A percentile compares a stretch with the other conserved stretches of the same genome.
phyloP scores from a whole-genome alignment of 257 asterid genomes.

The Buddleja alternifolia region DNA sequence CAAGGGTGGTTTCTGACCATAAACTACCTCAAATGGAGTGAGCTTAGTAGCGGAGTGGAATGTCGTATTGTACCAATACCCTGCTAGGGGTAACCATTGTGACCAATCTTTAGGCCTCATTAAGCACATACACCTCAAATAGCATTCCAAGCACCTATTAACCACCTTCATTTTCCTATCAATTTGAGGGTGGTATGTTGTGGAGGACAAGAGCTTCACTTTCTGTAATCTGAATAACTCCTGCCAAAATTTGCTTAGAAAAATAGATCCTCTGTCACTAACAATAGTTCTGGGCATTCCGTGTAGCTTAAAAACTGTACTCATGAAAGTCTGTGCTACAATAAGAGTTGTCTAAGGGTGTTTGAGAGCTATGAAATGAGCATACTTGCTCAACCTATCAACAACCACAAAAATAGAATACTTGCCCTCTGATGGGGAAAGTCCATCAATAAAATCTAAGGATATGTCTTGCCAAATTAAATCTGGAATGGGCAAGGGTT shows the following conservation, averaged over 20 bases:
- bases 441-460: background rate
- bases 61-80: too few relatives aligned
- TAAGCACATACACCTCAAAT: background rate
- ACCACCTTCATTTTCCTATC: background rate
- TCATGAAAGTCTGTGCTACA: background rate
- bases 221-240: background rate
- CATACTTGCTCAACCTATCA: background rate
- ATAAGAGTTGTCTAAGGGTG: background rate
- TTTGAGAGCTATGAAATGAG: background rate
- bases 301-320: background rate
- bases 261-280: background rate
- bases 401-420: background rate
- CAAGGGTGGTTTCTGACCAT: too few relatives aligned
- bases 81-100: too few relatives aligned
- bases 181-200: background rate
- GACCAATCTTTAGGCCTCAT: too few relatives aligned
- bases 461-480: background rate
- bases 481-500: background rate
- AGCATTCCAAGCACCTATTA: background rate
- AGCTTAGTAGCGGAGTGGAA: too few relatives aligned
- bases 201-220: background rate
- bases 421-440: background rate
- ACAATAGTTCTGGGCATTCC: constrained; percentile 2
- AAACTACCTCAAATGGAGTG: too few relatives aligned
- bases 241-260: too few relatives aligned